Conservation (phyloP, 441 rosid genomes). For the Hura crepitans region DNA sequence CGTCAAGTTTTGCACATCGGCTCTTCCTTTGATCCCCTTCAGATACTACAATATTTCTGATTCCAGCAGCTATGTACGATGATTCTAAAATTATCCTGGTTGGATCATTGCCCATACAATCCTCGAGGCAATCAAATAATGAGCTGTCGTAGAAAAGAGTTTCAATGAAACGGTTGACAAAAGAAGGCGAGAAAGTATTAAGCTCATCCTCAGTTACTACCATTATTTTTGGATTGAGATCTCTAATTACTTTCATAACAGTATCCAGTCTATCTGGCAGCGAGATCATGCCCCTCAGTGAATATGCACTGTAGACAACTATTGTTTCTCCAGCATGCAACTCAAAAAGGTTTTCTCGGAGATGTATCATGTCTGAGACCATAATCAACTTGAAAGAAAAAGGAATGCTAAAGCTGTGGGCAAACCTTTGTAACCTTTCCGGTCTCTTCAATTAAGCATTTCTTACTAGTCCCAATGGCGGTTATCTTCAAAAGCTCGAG, state of each 20-base stretch:
- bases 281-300: slow-evolving; percentile 25
- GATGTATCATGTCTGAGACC: slow-evolving; percentile 40
- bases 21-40: slow-evolving; percentile 32
- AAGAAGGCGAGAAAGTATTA: slow-evolving; percentile 39
- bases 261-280: slow-evolving; percentile 38
- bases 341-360: slow-evolving; percentile 33
- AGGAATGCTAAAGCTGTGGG: slow-evolving; percentile 36
- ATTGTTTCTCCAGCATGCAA: slow-evolving; percentile 32
- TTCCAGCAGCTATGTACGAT: slow-evolving; percentile 15
- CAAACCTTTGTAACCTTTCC: slow-evolving; percentile 40
- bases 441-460: slow-evolving; percentile 32
- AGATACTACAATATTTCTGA: slow-evolving; percentile 23
- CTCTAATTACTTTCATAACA: slow-evolving; percentile 38
- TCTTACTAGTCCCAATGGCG: slow-evolving; percentile 31
- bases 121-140: slow-evolving; percentile 47
- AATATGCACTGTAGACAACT: slow-evolving; percentile 24
- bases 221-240: slow-evolving; percentile 39
- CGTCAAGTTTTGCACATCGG: slow-evolving; percentile 27
- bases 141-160: slow-evolving; percentile 44
- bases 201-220: slow-evolving; percentile 40
- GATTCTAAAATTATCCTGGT: slow-evolving; percentile 21
- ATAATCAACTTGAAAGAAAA: slow-evolving; percentile 38
- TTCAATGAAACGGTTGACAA: slow-evolving; percentile 40
- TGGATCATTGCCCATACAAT: slow-evolving; percentile 22
- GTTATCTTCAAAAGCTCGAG: slow-evolving; percentile 44